Percentiles rank a stretch among this genome's conserved stretches.
Evolutionary conservation across 2,329 filamentous ascomycete genomes (phyloP).

Genomic region (Scedosporium apiospermum): DNA sequence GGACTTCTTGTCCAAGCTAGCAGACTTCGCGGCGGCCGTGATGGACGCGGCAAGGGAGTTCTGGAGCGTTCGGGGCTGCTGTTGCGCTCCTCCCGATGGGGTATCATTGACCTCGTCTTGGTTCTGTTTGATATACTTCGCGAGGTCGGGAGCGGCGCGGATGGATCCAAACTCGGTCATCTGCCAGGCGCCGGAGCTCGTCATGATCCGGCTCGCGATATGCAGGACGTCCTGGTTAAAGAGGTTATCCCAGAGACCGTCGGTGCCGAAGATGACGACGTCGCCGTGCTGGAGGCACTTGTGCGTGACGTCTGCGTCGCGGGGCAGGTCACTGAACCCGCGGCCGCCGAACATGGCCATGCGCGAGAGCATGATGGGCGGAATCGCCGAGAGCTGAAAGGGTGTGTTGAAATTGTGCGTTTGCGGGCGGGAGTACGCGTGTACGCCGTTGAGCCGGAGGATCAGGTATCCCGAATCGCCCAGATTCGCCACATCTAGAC

Average conservation of each 20-base stretch:
- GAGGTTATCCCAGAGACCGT: constrained; percentile 94
- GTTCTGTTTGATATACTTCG: constrained; percentile 34
- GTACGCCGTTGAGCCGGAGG: constrained; percentile 74
- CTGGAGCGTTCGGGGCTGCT: constrained; percentile 50
- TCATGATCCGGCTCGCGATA: constrained; percentile 71
- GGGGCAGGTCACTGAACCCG: constrained; percentile 73
- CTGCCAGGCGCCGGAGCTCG: constrained; percentile 63
- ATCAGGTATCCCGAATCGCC: constrained; percentile 93
- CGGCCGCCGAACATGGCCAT: constrained; percentile 75
- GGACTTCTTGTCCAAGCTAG: constrained; percentile 69
- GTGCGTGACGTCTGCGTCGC: constrained; percentile 71
- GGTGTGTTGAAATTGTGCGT: constrained; percentile 98
- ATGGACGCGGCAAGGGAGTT: constrained; percentile 71
- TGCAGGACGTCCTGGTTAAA: constrained; percentile 82
- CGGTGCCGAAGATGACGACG: constrained; percentile 85
- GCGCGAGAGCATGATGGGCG: constrained; percentile 67
- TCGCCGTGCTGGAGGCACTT: constrained; percentile 80
- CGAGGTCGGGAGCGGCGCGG: constrained; percentile 51
- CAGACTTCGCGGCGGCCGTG: constrained; percentile 71
- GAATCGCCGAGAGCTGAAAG: constrained; percentile 85
- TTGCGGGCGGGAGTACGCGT: constrained; percentile 74
- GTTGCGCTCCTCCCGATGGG: constrained; percentile 12
- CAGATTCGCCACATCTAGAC: constrained; percentile 81
- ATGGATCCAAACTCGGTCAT: constrained; percentile 50
- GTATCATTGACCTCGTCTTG: constrained; percentile 26